phyloP scores from a whole-genome alignment of 1,284 basidiomycete genomes.

The Tremellales sp. region DNA sequence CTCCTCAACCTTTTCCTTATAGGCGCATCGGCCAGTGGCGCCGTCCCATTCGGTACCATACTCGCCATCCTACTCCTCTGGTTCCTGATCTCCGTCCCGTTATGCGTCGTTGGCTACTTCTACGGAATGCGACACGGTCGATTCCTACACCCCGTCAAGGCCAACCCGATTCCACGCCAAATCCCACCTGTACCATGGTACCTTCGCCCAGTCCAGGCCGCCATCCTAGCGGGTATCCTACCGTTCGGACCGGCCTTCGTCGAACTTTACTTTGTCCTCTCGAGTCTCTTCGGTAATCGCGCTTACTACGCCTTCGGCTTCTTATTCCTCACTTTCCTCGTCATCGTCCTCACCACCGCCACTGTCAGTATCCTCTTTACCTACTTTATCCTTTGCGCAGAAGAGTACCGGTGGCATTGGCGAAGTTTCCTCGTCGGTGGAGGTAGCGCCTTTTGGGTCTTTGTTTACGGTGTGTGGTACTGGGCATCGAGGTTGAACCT shows the following conservation, averaged over 20 bases:
- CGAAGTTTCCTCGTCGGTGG: constrained; percentile 86
- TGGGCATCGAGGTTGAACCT: constrained; percentile 82
- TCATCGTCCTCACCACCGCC: constrained; percentile 82
- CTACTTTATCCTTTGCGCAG: constrained; percentile 90
- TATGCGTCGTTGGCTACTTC: constrained; percentile 56
- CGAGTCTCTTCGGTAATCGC: constrained; percentile 86
- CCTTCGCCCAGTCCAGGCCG: constrained; percentile 69
- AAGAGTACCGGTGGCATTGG: constrained; percentile 99
- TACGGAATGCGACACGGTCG: constrained; percentile 79
- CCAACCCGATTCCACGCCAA: constrained; percentile 88
- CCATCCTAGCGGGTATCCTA: constrained; percentile 80
- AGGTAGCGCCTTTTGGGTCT: constrained; percentile 87
- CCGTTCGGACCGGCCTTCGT: constrained; percentile 95
- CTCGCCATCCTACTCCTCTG: constrained; percentile 84
- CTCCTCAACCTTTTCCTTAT: constrained; percentile 83
- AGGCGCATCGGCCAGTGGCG: constrained; percentile 81
- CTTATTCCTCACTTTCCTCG: constrained; percentile 77
- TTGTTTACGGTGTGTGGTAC: constrained; percentile 67
- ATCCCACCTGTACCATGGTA: constrained; percentile 83
- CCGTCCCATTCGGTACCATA: constrained; percentile 93
- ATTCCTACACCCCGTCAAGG: constrained; percentile 73
- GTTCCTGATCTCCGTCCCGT: constrained; percentile 90
- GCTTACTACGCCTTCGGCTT: constrained; percentile 97
- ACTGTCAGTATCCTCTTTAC: constrained; percentile 85
- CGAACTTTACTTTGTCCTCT: constrained; percentile 90